Conservation (phyloP, 169 alveolate species). For the Pseudocohnilembus persalinus region DNA sequence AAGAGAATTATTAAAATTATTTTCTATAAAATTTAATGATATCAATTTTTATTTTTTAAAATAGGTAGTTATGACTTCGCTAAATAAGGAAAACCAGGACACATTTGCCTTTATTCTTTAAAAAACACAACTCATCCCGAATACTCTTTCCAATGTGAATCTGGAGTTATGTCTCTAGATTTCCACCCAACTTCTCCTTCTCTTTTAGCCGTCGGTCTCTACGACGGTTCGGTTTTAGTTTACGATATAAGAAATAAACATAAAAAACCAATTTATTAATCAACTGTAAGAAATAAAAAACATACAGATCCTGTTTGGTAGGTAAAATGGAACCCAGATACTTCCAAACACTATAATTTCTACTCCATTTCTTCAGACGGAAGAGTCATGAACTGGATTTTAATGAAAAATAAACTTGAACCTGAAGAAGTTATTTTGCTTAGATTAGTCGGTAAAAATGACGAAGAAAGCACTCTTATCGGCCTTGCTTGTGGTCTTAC, state of each 20-base stretch:
- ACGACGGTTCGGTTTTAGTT: constrained; percentile 95
- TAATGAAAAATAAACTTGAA: constrained; percentile 92
- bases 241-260: constrained; percentile 89
- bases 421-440: constrained; percentile 89
- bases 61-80: constrained; percentile 78
- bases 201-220: constrained; percentile 92
- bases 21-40: too few relatives aligned
- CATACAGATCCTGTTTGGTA: constrained; percentile 95
- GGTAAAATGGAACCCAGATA: constrained; percentile 87
- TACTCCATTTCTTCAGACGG: constrained; percentile 93
- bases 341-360: constrained; percentile 78
- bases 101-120: constrained; percentile 90
- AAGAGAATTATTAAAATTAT: too few relatives aligned
- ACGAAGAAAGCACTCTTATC: constrained; percentile 64
- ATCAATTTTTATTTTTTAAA: too few relatives aligned
- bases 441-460: constrained; percentile 71
- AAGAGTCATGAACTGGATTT: constrained; percentile 91
- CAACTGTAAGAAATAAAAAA: constrained; percentile 89
- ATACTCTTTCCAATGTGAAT: constrained; percentile 85
- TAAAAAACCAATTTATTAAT: constrained; percentile 85
- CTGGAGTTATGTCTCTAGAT: constrained; percentile 93
- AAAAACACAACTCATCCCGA: constrained; percentile 94
- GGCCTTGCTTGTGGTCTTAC: constrained; percentile 91
- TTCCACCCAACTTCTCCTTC: constrained; percentile 93
- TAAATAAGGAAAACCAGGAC: constrained; percentile 84